phyloP scores from a whole-genome alignment of 2,329 filamentous ascomycete species.

The Zymoseptoria ardabiliae region DNA sequence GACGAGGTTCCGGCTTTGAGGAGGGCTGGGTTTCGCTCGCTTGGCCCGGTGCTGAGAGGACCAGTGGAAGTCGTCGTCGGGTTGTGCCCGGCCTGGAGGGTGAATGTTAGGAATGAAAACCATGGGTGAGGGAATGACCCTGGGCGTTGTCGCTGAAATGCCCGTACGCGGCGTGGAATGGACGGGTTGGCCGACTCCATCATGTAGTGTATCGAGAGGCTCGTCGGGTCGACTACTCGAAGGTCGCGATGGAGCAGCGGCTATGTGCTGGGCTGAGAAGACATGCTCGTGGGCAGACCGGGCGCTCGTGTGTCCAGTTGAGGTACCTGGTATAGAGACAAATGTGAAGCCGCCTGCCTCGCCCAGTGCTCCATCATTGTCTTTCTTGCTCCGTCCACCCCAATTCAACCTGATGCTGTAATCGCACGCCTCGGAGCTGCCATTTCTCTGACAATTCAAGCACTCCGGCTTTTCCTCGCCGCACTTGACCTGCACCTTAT shows the following conservation, averaged over 20 bases:
- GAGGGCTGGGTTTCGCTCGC: conserved; percentile 26
- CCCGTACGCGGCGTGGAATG: conserved; percentile 15
- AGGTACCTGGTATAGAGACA: conserved; percentile 17
- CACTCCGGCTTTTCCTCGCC: conserved; percentile 70
- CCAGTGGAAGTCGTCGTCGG: conserved; percentile 25
- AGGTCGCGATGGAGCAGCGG: conserved; percentile 16
- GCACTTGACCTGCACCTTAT: conserved; percentile 52
- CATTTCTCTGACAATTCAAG: conserved; percentile 59
- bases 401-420: conserved; percentile 77
- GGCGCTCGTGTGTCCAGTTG: conserved; percentile 3
- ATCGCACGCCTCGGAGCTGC: conserved; percentile 58
- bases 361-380: conserved; percentile 26
- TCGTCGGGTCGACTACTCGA: conserved; percentile 13
- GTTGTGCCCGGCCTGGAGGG: conserved; percentile 6
- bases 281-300: conserved; percentile 23
- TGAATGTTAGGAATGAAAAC: neutral
- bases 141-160: conserved; percentile 3
- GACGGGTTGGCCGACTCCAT: neutral
- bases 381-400: conserved; percentile 61
- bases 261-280: conserved; percentile 29
- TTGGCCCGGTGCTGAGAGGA: conserved; percentile 32
- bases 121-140: neutral
- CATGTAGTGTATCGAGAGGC: neutral
- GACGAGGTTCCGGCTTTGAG: conserved; percentile 10
- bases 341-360: conserved; percentile 25